Percentiles rank a stretch among this genome's conserved stretches.
phyloP scores from a whole-genome alignment of 2,329 filamentous ascomycete species.

The Aphanoascus verrucosus region DNA sequence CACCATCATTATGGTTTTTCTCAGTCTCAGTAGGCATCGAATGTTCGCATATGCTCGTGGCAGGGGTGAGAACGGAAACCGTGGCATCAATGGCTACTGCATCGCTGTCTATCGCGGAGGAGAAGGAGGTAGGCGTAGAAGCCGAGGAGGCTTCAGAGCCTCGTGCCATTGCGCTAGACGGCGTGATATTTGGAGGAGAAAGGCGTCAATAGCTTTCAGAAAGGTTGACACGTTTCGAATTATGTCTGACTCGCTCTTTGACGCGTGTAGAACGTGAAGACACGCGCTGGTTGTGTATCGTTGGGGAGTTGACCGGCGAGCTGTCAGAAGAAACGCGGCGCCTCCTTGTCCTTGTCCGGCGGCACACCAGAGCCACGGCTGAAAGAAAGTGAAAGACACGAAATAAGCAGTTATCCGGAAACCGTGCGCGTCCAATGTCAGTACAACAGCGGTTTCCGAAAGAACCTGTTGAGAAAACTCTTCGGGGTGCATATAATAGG shows the following conservation, averaged over 20 bases:
- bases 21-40: constrained; percentile 32
- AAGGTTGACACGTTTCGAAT: too few relatives aligned
- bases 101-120: constrained; percentile 7
- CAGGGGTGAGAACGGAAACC: constrained; percentile 34
- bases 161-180: constrained; percentile 9
- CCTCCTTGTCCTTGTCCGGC: neutral
- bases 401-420: too few relatives aligned
- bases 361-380: neutral
- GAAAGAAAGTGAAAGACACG: neutral
- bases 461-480: neutral
- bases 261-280: neutral
- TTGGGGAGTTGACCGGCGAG: neutral
- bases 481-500: neutral
- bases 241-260: neutral
- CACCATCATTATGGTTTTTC: constrained; percentile 16
- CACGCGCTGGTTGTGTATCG: neutral
- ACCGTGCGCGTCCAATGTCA: too few relatives aligned
- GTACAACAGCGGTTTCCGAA: neutral
- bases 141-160: neutral
- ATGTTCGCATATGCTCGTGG: constrained; percentile 34
- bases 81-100: constrained; percentile 18
- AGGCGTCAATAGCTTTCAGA: neutral
- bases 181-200: neutral
- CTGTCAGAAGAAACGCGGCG: neutral
- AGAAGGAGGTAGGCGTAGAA: constrained; percentile 4